Percentiles rank a stretch among this genome's conserved stretches.
phyloP scores from a whole-genome alignment of 2,329 filamentous ascomycete species.

The Colletotrichum eremochloae region DNA sequence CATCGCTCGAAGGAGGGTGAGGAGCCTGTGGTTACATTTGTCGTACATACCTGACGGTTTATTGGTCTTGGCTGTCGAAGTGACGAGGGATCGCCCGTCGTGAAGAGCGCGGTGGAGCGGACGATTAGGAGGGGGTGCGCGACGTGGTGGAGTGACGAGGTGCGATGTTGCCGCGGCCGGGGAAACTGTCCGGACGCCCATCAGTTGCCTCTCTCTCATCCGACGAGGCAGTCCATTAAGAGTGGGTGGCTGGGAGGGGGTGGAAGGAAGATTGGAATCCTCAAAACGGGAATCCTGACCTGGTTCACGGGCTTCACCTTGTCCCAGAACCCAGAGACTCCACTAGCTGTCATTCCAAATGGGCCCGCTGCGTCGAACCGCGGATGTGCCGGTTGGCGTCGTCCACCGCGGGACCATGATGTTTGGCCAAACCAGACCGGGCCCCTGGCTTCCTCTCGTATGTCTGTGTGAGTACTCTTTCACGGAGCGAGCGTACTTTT shows the following conservation, averaged over 20 bases:
- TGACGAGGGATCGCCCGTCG: constrained; percentile 8
- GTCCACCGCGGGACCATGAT: background rate
- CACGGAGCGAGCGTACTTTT: background rate
- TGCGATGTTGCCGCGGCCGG: constrained; percentile 12
- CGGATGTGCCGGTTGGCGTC: constrained; percentile 41
- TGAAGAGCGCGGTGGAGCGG: constrained; percentile 11
- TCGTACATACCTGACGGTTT: background rate
- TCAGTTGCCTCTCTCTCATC: constrained; percentile 2
- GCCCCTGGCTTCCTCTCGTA: constrained; percentile 5
- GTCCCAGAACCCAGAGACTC: background rate
- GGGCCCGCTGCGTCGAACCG: constrained; percentile 24
- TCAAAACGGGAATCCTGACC: constrained; percentile 6
- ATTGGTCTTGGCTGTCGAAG: constrained; percentile 13
- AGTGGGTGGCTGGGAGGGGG: background rate
- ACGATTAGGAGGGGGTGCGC: background rate
- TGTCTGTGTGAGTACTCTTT: constrained; percentile 10
- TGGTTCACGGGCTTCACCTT: constrained; percentile 17
- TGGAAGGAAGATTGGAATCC: background rate
- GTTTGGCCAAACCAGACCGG: constrained; percentile 1
- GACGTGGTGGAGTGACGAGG: constrained; percentile 1
- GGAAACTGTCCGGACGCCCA: constrained; percentile 1
- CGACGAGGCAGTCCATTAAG: background rate
- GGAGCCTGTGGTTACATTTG: background rate
- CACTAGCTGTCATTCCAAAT: constrained; percentile 42
- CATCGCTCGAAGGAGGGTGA: background rate